Base-by-base conservation (phyloP, 352 stramenopile genomes). In the Phytophthora aleatoria region DNA sequence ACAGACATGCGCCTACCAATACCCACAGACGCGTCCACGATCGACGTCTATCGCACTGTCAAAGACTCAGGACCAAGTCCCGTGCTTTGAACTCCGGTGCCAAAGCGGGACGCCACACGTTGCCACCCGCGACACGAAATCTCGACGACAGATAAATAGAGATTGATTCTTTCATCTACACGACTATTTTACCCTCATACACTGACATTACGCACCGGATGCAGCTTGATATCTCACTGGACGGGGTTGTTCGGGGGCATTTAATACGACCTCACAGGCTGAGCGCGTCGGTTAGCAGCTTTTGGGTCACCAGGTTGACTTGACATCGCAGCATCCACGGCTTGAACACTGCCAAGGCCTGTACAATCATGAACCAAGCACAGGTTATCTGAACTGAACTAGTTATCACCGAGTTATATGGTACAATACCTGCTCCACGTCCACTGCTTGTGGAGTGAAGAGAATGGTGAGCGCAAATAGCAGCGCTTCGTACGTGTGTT, bases 291-390 rank as follows among this genome's bases (percentile, higher is more conserved):
- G 54, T 56, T 4, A 64, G 12, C 33, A 69, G 35, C 11, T 55
- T 60, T n/a, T 35, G 31, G n/a, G 61, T 60, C 41, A 56, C 55
- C 13, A 64, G 9, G 55, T 69, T 69, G 9, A 61, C 41, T 27
- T 64, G n/a, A 15, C 42, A 64, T 24, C 48, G 33, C 16, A 50
- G 24, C 55, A 69, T 55, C 47, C 61, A 69, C 26, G 48, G 55
- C 7, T 49, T 64, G 13, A 69, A 35, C n/a, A 69, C 27, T 12
- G 28, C 28, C 28, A 33, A 33, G 28, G 28, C 28, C 28, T 33
- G 7, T 5, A 11, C 12, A 47, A n/a, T 41, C n/a, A 33, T 43
- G 15, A 33, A 39, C 15, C 28, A 57, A 54, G 8, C 16, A 47
- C 16, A 38, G 31, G 38, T 53, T 33, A 56, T 42, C 7, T 49